Percentiles rank a stretch among this genome's conserved stretches.
phyloP scores from a whole-genome alignment of 1,139 yeast genomes.

The Ogataea hybrid region DNA sequence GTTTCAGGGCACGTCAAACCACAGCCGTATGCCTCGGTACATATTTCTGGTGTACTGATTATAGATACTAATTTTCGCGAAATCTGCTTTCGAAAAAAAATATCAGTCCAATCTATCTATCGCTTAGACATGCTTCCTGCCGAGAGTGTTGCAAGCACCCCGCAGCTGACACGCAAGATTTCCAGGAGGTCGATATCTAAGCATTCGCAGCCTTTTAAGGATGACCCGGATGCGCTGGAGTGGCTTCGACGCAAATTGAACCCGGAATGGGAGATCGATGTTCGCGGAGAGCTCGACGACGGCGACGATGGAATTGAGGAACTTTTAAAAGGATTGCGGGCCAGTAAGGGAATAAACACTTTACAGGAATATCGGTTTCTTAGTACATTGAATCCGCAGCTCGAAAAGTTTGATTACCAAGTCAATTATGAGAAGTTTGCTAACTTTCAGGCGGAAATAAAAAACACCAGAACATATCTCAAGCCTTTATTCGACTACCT shows the following conservation, averaged over 20 bases:
- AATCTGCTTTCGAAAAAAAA: neutral
- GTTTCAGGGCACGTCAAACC: neutral
- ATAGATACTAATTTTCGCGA: neutral
- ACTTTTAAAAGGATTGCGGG: slow-evolving; percentile 8
- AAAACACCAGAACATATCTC: slow-evolving; percentile 38
- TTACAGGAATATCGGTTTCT: slow-evolving; percentile 26
- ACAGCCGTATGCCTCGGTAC: neutral
- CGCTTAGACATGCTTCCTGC: slow-evolving; percentile 3
- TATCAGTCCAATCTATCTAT: neutral
- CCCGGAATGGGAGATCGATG: slow-evolving; percentile 26
- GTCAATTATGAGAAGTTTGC: slow-evolving; percentile 29
- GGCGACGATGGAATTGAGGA: slow-evolving; percentile 7
- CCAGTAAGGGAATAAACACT: slow-evolving; percentile 11
- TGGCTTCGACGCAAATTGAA: slow-evolving; percentile 18
- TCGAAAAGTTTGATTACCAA: slow-evolving; percentile 13
- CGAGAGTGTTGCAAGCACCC: slow-evolving; percentile 13
- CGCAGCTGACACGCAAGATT: slow-evolving; percentile 21
- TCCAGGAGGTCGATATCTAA: slow-evolving; percentile 27
- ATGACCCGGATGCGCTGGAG: slow-evolving; percentile 9
- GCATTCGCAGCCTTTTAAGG: slow-evolving; percentile 17
- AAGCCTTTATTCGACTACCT: slow-evolving; percentile 41
- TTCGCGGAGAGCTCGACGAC: slow-evolving; percentile 17
- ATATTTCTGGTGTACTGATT: neutral
- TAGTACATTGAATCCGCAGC: slow-evolving; percentile 15
- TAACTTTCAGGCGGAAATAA: slow-evolving; percentile 37